Conservation (phyloP, 495 filamentous ascomycete species). For the Penicillium silybi region DNA sequence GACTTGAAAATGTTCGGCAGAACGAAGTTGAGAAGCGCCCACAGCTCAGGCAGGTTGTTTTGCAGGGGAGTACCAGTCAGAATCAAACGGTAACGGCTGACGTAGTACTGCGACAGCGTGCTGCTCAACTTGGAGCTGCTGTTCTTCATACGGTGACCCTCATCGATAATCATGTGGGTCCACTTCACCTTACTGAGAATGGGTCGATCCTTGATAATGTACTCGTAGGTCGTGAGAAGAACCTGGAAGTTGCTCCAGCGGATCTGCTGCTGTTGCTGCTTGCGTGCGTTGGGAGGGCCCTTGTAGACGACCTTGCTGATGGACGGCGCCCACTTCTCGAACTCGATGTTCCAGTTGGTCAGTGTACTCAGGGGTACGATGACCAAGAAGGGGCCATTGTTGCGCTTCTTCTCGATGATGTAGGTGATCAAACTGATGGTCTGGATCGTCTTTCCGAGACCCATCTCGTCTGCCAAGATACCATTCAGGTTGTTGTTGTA, state of each 20-base stretch:
- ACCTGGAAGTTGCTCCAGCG: conserved; percentile 96
- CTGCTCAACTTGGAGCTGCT: conserved; percentile 93
- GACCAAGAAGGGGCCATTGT: conserved; percentile 90
- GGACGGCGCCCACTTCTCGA: conserved; percentile 96
- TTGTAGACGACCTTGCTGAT: conserved; percentile 91
- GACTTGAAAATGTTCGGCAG: conserved; percentile 99
- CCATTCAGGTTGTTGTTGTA: conserved; percentile 99
- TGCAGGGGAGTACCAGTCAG: conserved; percentile 95
- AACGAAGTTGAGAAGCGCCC: conserved; percentile 97
- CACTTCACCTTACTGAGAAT: conserved; percentile 95
- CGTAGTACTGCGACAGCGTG: conserved; percentile 92
- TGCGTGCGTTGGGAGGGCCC: conserved; percentile 83
- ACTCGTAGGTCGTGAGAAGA: conserved; percentile 94
- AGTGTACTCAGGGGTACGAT: conserved; percentile 95
- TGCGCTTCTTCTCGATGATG: conserved; percentile 91
- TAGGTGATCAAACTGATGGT: conserved; percentile 97
- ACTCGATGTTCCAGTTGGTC: conserved; percentile 98
- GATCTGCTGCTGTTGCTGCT: conserved; percentile 88
- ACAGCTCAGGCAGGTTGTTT: conserved; percentile 94
- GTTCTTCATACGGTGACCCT: conserved; percentile 99
- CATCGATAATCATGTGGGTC: conserved; percentile 99
- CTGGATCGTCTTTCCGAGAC: conserved; percentile 98
- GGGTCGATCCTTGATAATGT: conserved; percentile 97
- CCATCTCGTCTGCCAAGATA: conserved; percentile 98
- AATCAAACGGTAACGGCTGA: conserved; percentile 89